These are phyloP conservation scores for Penicillium daleae DNA, from an alignment of 495 filamentous ascomycete species.

Conservation along the genomic window DNA sequence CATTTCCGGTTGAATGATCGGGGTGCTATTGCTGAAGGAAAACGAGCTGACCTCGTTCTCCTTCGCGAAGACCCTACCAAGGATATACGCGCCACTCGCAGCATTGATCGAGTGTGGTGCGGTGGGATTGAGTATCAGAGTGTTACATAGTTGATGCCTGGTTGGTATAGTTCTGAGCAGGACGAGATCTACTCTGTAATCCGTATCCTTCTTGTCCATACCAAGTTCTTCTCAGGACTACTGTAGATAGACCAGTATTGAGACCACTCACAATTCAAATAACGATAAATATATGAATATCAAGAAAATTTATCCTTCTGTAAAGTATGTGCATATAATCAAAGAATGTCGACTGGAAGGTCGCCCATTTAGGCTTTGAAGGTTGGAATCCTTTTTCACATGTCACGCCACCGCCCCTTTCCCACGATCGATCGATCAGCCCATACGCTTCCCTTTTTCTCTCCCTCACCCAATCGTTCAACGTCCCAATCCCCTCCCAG, in stretches of 20 bases:
- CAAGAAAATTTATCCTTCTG: too few relatives aligned
- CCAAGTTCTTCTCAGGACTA: neutral
- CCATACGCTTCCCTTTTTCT: constrained; percentile 20
- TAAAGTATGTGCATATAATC: neutral
- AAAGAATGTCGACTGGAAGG: neutral
- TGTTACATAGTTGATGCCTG: constrained; percentile 1
- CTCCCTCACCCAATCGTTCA: constrained; percentile 4
- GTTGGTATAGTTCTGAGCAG: neutral
- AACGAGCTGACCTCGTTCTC: neutral
- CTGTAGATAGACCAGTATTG: neutral
- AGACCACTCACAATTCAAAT: too few relatives aligned
- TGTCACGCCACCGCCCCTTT: constrained; percentile 45
- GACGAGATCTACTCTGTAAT: neutral
- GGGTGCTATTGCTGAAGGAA: neutral
- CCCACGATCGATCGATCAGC: constrained; percentile 25
- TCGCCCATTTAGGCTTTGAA: too few relatives aligned
- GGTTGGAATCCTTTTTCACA: constrained; percentile 31
- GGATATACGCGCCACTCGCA: neutral
- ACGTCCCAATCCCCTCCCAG: constrained; percentile 3
- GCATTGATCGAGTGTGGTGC: neutral
- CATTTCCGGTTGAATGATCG: neutral
- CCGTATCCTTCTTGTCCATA: neutral
- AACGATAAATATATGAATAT: neutral
- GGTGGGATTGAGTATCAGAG: neutral
- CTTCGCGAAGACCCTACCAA: neutral